Evolutionary conservation across 2,329 filamentous ascomycete genomes (phyloP), one percentile per base, ranked within the genome.

Genomic region (Thielaviopsis punctulata): DNA sequence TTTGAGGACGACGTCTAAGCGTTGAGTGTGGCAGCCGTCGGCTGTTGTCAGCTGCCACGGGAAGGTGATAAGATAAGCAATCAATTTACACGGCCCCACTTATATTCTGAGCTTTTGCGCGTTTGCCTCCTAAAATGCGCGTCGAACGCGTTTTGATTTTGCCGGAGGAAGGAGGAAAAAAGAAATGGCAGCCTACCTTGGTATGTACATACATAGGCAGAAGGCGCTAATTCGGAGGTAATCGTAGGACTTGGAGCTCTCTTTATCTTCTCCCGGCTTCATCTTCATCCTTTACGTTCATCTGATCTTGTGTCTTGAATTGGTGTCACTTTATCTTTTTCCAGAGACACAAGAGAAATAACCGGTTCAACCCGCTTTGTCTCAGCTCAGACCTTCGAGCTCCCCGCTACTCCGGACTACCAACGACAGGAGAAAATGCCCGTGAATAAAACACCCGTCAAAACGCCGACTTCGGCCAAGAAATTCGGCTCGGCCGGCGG

Each of bases 391-490:
- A n/a, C n/a, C n/a, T n/a, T n/a, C n/a, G n/a, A n/a, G n/a, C n/a
- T n/a, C n/a, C n/a, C n/a, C n/a, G n/a, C n/a, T n/a, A n/a, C n/a
- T n/a, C n/a, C n/a, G n/a, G n/a, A n/a, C n/a, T n/a, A n/a, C n/a
- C n/a, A n/a, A n/a, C n/a, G n/a, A n/a, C 30, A 12, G 27, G 9
- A 3, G 30, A 41, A 39, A 39, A 39, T 49, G 45, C 21, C 45
- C 48, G 10, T 15, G 19, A 24, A 18, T 51, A 50, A 52, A 18
- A 52, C 59, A 4, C 56, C 59, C 33, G 62, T 62, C 30, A 64
- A 65, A 48, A 68, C 66, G 27, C 65, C 67, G 24, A 62, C 65
- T 33, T 56, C 62, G 19, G 58, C 56, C 33, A 58, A 57, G 53
- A 56, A 54, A 48, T 47, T 48, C 19, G 57, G 56, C 19, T 57